Evolutionary conservation across 805 yeast genomes (phyloP), one percentile per base, ranked within the genome.

Genomic region (Blastobotrys attinorum): DNA sequence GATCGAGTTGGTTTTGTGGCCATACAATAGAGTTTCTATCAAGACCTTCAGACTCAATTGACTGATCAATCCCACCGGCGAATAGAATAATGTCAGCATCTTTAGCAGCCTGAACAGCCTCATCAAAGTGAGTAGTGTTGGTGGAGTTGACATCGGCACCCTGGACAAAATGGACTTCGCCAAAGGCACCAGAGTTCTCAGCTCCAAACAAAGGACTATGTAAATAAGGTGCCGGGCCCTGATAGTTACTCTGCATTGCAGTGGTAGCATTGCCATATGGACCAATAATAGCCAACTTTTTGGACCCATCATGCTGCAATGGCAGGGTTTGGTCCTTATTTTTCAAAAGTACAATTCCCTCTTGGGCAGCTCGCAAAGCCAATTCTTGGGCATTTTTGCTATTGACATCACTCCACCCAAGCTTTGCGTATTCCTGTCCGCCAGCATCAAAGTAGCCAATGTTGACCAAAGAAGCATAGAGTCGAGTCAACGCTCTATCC

Each of bases 251-350:
- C 33, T 38, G 44, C 37, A 46, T 16, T 20, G 29, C 37, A 11
- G 8, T 17, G 5, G 49, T 42, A 16, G 49, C 49, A 17, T 43
- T 42, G 22, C 44, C 46, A 23, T 29, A 46, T 18, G 49, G 49
- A 3, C 49, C 49, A 4, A 46, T 29, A 4, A 46, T 23, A 4
- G 49, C 49, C 18, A 43, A 22, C 25, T 39, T 46, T 25, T 33
- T 38, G n/a, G 16, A 15, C 3, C 17, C 13, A 16, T 27, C 4
- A 34, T 4, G 17, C 4, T 22, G n/a, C 22, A 43, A 16, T 11
- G 49, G 49, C 18, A 46, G 35, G 3, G 44, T 27, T 7, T 44
- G 44, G 39, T 46, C 47, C n/a, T n/a, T n/a, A 22, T 46, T 46
- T 38, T 43, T 39, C 31, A 46, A 34, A 10, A 46, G 25, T 8